Base-by-base conservation (phyloP, 805 yeast genomes). In the Ogataea nakhonphanomensis region DNA sequence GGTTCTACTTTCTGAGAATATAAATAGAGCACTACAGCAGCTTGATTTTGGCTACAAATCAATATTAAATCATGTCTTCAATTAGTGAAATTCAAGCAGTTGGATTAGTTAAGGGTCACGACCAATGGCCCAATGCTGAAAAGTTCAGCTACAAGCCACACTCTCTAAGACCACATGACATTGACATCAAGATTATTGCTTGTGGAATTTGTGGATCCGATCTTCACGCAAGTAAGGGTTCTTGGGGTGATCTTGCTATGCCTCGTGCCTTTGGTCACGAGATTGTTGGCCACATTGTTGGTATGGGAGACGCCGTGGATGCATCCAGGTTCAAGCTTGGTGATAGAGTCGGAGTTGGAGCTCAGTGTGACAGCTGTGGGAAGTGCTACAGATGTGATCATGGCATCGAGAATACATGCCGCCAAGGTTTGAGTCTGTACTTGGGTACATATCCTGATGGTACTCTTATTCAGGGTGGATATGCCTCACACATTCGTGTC, bases 261-360 rank as follows among this genome's bases (percentile, higher is more conserved):
- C 64, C 70, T 25, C 54, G 62, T 21, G 67, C 70, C 25, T 67
- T 64, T 8, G 88, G 88, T 24, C 87, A 81, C 58, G 87, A 81
- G 58, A 71, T 81, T 46, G 64, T 81, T 33, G 87, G 87, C 31
- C 66, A 59, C 25, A 81, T 81, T 22, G 68, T 76, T 12, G 70
- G 67, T 27, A 67, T 82, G 28, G 95, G 93, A 39, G 52, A 69
- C 8, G 65, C 71, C 23, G 78, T 84, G 5, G 41, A 37, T 20
- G 5, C 13, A 47, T 58, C 61, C 8, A 67, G 46, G 39, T 71
- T 62, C 66, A 75, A 70, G 57, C 58, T 81, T n/a, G 95, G 95
- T 41, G 81, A 85, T 49, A 70, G 87, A 49, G 93, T 84, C 21
- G 95, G 91, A 39, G 73, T 84, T 35, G 95, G 95, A 51, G 91